Evolutionary conservation across 441 rosid species (phyloP).

Genomic region (Arabidopsis lyrata): DNA sequence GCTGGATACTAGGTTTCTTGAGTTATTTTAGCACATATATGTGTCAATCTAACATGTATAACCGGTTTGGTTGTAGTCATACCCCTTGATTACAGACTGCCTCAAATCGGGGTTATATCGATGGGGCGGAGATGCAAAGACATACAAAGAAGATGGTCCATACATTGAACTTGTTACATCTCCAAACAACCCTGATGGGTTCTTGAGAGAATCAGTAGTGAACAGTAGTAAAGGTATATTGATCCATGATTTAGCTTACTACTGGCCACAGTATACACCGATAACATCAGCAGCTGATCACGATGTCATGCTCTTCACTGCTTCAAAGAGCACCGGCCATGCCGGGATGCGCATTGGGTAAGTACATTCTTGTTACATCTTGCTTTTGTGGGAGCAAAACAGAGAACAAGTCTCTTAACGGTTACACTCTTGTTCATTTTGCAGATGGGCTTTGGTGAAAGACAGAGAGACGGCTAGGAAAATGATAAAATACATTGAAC

Average conservation of each 20-base stretch:
- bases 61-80: constrained; percentile 65
- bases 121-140: constrained; percentile 93
- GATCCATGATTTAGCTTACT: constrained; percentile 90
- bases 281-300: constrained; percentile 71
- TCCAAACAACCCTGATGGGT: constrained; percentile 94
- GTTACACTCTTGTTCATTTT: constrained; percentile 11
- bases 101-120: constrained; percentile 73
- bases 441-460: constrained; percentile 94
- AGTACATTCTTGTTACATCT: constrained; percentile 4
- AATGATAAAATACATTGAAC: constrained; percentile 86
- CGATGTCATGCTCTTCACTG: constrained; percentile 80
- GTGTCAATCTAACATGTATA: constrained; percentile 23
- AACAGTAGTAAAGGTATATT: constrained; percentile 68
- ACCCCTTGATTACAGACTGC: constrained; percentile 81
- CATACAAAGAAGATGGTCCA: constrained; percentile 60
- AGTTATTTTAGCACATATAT: not conserved
- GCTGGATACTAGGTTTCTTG: constrained; percentile 6
- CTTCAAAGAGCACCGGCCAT: constrained; percentile 89
- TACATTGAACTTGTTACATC: constrained; percentile 89
- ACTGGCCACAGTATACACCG: constrained; percentile 95
- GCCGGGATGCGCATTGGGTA: constrained; percentile 98
- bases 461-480: constrained; percentile 68
- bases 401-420: not conserved
- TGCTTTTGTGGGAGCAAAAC: constrained; percentile 10
- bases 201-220: constrained; percentile 66